phyloP scores from a whole-genome alignment of 1,139 yeast species.

The Oligophagozyma castellii region DNA sequence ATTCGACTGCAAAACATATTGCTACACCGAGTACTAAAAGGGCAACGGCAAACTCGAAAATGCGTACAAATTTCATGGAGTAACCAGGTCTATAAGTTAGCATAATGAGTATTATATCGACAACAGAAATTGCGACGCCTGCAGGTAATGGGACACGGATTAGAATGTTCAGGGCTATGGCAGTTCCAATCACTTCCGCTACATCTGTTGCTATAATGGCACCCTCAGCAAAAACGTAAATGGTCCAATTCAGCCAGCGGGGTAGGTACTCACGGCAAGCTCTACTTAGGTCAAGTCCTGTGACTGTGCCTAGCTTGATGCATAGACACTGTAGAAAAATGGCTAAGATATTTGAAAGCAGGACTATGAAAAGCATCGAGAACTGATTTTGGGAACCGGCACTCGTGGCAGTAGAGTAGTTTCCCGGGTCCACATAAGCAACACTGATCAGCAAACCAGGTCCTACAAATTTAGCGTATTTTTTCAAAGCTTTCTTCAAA shows the following conservation, averaged over 20 bases:
- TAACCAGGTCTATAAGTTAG: slow-evolving; percentile 63
- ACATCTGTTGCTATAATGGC: slow-evolving; percentile 79
- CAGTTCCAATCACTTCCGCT: slow-evolving; percentile 83
- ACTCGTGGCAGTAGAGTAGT: slow-evolving; percentile 64
- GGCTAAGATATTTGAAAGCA: slow-evolving; percentile 58
- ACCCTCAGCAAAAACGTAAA: slow-evolving; percentile 62
- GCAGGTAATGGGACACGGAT: slow-evolving; percentile 61
- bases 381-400: slow-evolving; percentile 63
- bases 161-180: slow-evolving; percentile 64
- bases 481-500: slow-evolving; percentile 23
- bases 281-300: slow-evolving; percentile 65
- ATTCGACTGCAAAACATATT: slow-evolving; percentile 56
- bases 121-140: slow-evolving; percentile 58
- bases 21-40: slow-evolving; percentile 54
- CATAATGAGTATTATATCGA: slow-evolving; percentile 60
- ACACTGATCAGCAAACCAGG: slow-evolving; percentile 69
- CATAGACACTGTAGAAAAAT: slow-evolving; percentile 61
- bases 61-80: slow-evolving; percentile 46
- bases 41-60: slow-evolving; percentile 58
- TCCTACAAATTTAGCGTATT: slow-evolving; percentile 52
- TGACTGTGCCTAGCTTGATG: slow-evolving; percentile 65
- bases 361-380: slow-evolving; percentile 50
- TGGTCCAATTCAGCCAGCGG: slow-evolving; percentile 36
- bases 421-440: slow-evolving; percentile 80
- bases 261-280: slow-evolving; percentile 55